A percentile compares a stretch with the other conserved stretches of the same genome.
These are phyloP conservation scores for Gossypium herbaceum DNA, from an alignment of 345 rosid species.

Conservation along the genomic window DNA sequence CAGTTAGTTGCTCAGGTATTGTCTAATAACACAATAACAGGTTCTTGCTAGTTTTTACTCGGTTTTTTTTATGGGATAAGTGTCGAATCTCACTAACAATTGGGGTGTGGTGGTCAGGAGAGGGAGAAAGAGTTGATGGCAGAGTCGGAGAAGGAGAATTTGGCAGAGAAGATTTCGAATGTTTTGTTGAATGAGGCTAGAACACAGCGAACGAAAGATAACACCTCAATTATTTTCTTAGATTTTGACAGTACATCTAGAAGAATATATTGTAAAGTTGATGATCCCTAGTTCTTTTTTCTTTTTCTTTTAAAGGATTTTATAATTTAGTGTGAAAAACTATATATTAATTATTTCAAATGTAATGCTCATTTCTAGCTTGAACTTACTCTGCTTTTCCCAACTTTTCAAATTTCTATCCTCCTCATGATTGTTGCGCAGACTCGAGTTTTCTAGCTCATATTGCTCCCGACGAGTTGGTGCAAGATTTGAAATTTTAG, in stretches of 20 bases:
- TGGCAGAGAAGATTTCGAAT: conserved; percentile 71
- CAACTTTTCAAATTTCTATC: not conserved
- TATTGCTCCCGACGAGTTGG: too few species aligned
- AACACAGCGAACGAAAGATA: conserved; percentile 84
- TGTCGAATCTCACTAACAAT: not conserved
- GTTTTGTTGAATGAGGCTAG: conserved; percentile 76
- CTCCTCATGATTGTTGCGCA: not conserved
- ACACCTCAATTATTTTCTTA: conserved; percentile 82
- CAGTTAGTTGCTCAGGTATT: conserved; percentile 71
- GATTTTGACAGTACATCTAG: conserved; percentile 51
- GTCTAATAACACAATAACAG: not conserved
- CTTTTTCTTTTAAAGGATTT: not conserved
- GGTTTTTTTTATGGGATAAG: not conserved
- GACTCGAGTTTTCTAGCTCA: too few species aligned
- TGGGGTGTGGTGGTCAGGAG: conserved; percentile 32
- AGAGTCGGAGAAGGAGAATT: conserved; percentile 31
- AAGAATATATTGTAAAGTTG: conserved; percentile 43
- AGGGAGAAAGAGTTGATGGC: conserved; percentile 38
- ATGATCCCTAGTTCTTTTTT: conserved; percentile 25
- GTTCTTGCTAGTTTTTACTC: not conserved
- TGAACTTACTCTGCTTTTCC: not conserved
- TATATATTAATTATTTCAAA: not conserved
- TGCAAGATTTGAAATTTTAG: too few species aligned
- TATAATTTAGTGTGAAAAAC: conserved; percentile 8
- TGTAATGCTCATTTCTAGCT: not conserved